Evolutionary conservation across 2,329 filamentous ascomycete genomes (phyloP), one percentile per base, ranked within the genome.

Genomic region (Trichophyton schoenleinii): DNA sequence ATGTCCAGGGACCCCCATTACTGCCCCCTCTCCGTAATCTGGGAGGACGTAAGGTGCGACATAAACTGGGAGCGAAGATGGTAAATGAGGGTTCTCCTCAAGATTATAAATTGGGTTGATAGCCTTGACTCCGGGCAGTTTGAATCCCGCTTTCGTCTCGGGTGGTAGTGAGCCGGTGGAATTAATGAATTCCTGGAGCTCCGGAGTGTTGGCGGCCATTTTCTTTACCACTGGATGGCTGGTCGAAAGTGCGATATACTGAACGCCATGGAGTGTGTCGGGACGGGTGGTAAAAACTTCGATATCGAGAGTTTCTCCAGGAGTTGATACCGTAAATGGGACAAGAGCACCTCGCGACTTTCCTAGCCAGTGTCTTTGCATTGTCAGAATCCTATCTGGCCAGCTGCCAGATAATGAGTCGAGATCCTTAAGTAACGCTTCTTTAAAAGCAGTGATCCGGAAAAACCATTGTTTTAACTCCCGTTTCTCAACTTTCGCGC

Each of bases 1-100:
- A 69, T 96, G 91, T 1, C 86, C 91, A 0, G 91, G 91, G 6
- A 95, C 91, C 49, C 91, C 91, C 90, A 96, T 95, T 1, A 95
- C 87, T 8, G 90, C 90, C 0, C 90, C 90, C 66, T 91, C 87
- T 15, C 90, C 89, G 67, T 95, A 94, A 69, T 91, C 88, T 28
- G 87, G 87, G 3, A 95, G 78, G 9, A 95, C 91, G 69, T 95
- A 95, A 0, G 89, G 86, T 8, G 91, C 89, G 22, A 89, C 87
- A 68, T 87, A 95, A 3, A 95, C 79, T 0, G 90, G 89, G 3
- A 95, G 62, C 36, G 70, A 69, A n/a, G 68, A 64, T 15, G 75
- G 61, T 57, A 73, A 66, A 11, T 67, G 63, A n/a, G 65, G 71
- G 78, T 65, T 80, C 68, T 69, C 83, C 80, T 77, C 73, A 57